phyloP scores from a whole-genome alignment of 2,329 filamentous ascomycete species.

The Penicillium sp. region DNA sequence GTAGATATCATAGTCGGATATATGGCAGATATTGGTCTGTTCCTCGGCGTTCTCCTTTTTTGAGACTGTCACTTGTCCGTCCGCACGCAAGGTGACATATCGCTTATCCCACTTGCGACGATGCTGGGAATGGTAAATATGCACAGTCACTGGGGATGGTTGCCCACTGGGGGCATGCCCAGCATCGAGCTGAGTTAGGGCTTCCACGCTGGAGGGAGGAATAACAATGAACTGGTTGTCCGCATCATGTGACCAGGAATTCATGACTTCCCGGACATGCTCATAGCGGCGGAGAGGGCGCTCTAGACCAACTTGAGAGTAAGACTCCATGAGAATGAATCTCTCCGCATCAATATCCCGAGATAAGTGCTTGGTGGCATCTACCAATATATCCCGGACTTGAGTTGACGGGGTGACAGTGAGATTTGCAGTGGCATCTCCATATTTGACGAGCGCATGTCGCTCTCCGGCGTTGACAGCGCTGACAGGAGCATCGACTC shows the following conservation, averaged over 20 bases:
- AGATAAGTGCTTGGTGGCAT: constrained; percentile 63
- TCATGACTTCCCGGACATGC: constrained; percentile 80
- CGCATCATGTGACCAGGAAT: constrained; percentile 83
- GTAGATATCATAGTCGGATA: constrained; percentile 93
- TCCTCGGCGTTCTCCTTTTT: constrained; percentile 74
- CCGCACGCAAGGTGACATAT: constrained; percentile 68
- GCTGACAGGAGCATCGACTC: constrained; percentile 74
- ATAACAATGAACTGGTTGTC: constrained; percentile 73
- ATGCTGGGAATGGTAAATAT: constrained; percentile 77
- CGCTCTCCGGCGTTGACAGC: constrained; percentile 78
- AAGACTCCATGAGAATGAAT: constrained; percentile 76
- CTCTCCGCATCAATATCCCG: constrained; percentile 63
- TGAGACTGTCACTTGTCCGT: constrained; percentile 69
- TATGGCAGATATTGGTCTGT: constrained; percentile 69
- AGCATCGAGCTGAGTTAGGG: constrained; percentile 56
- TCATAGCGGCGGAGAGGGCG: constrained; percentile 83
- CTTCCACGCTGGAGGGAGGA: constrained; percentile 55
- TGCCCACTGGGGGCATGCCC: constrained; percentile 62
- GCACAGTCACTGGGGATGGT: constrained; percentile 66
- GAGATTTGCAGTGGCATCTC: constrained; percentile 67
- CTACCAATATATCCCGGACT: constrained; percentile 68
- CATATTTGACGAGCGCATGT: constrained; percentile 70
- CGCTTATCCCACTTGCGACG: constrained; percentile 88
- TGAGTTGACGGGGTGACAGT: constrained; percentile 74
- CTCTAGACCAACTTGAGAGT: constrained; percentile 72